Base-by-base conservation (phyloP, 805 yeast genomes). In the Candida rishiriensis region DNA sequence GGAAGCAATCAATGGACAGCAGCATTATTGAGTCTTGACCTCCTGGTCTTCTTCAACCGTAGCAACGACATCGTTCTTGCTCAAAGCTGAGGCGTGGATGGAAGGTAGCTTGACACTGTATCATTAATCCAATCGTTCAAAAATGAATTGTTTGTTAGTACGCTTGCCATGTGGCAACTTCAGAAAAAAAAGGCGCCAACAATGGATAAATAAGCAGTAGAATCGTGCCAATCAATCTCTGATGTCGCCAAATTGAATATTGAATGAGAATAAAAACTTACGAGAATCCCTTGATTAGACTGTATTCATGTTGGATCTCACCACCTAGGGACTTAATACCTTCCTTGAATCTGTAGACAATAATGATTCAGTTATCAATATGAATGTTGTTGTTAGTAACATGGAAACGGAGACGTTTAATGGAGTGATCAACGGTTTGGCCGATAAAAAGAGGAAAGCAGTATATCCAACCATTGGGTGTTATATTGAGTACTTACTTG, bases 11-110 rank as follows among this genome's bases (percentile, higher is more conserved):
- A 21, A 7, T 21, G 26, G n/a, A n/a, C 31, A 29, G 33, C 33
- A 30, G 9, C 33, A 30, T 7, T 21, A 21, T n/a, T 30, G 33
- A 11, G 72, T 76, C 52, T 72, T 70, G 35, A 83, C 88, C 56
- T 78, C 85, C 57, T 74, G 67, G 60, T 84, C 90, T 59, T 79
- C 88, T 62, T 84, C 90, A 50, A 83, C 68, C 34, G 72, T 64
- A 39, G 76, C 74, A 52, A 84, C 81, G 39, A 70, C 73, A 28
- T 74, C 76, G 56, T 78, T 72, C 35, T 61, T 56, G 50, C 68
- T 61, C 53, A 83, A 60, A n/a, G 76, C 51, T 17, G 63, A 59
- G 31, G 75, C 68, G 52, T 78, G 83, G 49, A 71, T 47, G 5
- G 69, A 63, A 36, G 89, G 88, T 49, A 84, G 63, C 54, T 78